These are phyloP conservation scores for Haplographium delicatum DNA, from an alignment of 495 filamentous ascomycete genomes.

Conservation along the genomic window DNA sequence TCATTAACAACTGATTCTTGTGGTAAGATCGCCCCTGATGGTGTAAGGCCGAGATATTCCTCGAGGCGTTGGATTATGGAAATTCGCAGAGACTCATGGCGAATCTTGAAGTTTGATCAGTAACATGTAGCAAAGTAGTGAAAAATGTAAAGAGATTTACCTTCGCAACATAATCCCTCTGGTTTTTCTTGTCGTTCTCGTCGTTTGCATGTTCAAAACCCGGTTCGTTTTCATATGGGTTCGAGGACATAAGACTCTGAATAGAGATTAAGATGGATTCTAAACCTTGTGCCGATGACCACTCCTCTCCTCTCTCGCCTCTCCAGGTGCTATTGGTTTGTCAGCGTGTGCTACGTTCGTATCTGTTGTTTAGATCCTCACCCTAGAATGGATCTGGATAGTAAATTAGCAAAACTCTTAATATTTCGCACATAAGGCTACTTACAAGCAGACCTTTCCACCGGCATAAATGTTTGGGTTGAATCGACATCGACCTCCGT, in stretches of 20 bases:
- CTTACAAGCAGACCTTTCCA: constrained; percentile 89
- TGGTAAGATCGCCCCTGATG: constrained; percentile 41
- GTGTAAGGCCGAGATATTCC: constrained; percentile 61
- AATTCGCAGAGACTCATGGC: constrained; percentile 84
- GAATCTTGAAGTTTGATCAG: constrained; percentile 47
- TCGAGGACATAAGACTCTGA: constrained; percentile 88
- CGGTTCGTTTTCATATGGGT: constrained; percentile 95
- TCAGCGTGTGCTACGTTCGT: constrained; percentile 3
- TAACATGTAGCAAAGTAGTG: constrained; percentile 25
- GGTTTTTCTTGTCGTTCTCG: constrained; percentile 63
- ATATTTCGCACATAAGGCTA: constrained; percentile 23
- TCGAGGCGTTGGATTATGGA: constrained; percentile 84
- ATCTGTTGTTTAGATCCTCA: constrained; percentile 37
- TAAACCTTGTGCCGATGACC: constrained; percentile 92
- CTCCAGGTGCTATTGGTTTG: constrained; percentile 71
- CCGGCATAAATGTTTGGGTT: constrained; percentile 94
- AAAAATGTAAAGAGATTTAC: constrained; percentile 35
- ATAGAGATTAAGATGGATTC: constrained; percentile 95
- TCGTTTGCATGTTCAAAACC: constrained; percentile 76
- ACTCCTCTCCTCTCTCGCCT: constrained; percentile 83
- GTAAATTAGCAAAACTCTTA: constrained; percentile 1
- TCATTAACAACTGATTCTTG: constrained; percentile 30
- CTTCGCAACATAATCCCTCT: constrained; percentile 81
- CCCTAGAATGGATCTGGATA: constrained; percentile 80
- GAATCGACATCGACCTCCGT: constrained; percentile 79